Conservation (phyloP, 2,329 filamentous ascomycete genomes). For the Sporothrix brunneoviolacea region DNA sequence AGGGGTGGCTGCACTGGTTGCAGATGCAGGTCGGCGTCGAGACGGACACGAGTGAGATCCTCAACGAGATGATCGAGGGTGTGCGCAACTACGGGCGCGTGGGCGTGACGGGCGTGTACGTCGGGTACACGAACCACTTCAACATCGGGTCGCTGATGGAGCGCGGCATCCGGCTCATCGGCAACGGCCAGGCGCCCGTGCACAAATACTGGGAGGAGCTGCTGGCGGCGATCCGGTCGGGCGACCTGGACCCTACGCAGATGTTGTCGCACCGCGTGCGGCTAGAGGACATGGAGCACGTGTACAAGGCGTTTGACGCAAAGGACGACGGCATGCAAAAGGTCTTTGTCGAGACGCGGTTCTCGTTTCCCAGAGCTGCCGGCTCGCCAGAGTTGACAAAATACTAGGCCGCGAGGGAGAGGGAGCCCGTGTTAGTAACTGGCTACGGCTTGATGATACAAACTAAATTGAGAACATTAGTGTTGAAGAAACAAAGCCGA, state of each 20-base stretch:
- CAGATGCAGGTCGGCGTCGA: slow-evolving; percentile 60
- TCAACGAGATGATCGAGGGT: slow-evolving; percentile 75
- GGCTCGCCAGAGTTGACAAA: slow-evolving; percentile 37
- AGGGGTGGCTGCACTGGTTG: slow-evolving; percentile 54
- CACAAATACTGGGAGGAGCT: slow-evolving; percentile 79
- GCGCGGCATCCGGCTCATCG: slow-evolving; percentile 72
- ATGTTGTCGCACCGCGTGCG: slow-evolving; percentile 76
- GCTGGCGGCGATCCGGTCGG: slow-evolving; percentile 58
- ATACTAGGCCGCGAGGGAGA: no score
- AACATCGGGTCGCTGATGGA: slow-evolving; percentile 82
- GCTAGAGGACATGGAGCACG: slow-evolving; percentile 64
- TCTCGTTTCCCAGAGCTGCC: slow-evolving; percentile 40
- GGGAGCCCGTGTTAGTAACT: no score
- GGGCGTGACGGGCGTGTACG: slow-evolving; percentile 68
- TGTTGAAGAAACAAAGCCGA: no score
- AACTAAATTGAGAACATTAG: no score
- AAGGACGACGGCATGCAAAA: slow-evolving; percentile 71
- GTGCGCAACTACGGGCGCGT: slow-evolving; percentile 66
- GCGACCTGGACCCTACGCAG: slow-evolving; percentile 65
- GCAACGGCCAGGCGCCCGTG: slow-evolving; percentile 62
- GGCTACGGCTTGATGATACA: no score
- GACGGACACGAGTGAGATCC: slow-evolving; percentile 75
- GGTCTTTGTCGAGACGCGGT: slow-evolving; percentile 59
- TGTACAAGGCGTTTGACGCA: slow-evolving; percentile 57
- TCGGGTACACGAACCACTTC: slow-evolving; percentile 70